These are phyloP conservation scores for Sclerotinia trifoliorum DNA, from an alignment of 2,329 filamentous ascomycete species.

Conservation along the genomic window DNA sequence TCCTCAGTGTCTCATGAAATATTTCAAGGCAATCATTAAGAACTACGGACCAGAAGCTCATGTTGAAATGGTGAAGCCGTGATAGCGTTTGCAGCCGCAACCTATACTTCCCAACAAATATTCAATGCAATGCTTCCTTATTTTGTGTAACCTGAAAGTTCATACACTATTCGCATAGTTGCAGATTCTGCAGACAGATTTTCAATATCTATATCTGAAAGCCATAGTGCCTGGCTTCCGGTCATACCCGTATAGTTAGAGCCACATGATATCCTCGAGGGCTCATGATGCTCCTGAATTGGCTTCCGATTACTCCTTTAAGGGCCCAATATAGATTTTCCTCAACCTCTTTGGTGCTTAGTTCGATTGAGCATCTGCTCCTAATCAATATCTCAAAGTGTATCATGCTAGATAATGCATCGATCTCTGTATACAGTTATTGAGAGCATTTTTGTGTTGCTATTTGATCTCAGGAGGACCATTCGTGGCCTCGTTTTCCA, in stretches of 20 bases:
- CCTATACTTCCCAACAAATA: conserved; percentile 12
- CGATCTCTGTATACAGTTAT: conserved; percentile 2
- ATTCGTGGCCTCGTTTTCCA: not conserved
- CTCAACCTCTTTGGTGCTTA: not conserved
- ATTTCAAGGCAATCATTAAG: not conserved
- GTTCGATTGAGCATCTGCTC: conserved; percentile 8
- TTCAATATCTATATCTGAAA: not conserved
- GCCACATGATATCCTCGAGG: conserved; percentile 6
- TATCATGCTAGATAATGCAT: conserved; percentile 16
- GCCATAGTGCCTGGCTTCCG: conserved; percentile 4
- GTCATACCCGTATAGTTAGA: not conserved
- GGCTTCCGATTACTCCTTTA: conserved; percentile 4
- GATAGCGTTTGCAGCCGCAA: not conserved
- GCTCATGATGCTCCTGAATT: conserved; percentile 6
- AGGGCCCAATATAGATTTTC: not conserved
- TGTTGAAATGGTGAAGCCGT: not conserved
- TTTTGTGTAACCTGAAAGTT: conserved; percentile 2
- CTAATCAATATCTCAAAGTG: conserved; percentile 2
- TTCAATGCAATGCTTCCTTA: not conserved
- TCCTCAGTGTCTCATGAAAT: not conserved
- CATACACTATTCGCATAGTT: conserved; percentile 7
- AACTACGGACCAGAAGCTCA: not conserved
- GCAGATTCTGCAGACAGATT: conserved; percentile 1
- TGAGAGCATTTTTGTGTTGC: not conserved
- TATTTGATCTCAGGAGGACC: not conserved